Conservation (phyloP, 257 asterid genomes). For the Penstemon eatonii region DNA sequence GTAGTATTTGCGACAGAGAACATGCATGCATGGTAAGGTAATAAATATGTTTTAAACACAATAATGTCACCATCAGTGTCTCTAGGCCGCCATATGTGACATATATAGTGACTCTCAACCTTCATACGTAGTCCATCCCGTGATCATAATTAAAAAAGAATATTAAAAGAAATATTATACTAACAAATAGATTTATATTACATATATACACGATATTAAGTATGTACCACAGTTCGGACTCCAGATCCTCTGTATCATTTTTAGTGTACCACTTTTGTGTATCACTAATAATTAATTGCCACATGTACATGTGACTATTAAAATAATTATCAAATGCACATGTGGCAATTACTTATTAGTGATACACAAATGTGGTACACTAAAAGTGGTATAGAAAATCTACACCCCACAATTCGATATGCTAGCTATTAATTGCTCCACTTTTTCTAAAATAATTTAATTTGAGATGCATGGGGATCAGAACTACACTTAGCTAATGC, state of each 20-base stretch:
- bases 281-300: too few species aligned
- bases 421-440: neutral
- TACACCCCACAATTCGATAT: neutral
- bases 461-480: neutral
- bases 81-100: constrained; percentile 33
- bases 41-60: constrained; percentile 25
- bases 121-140: constrained; percentile 51
- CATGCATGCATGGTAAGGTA: constrained; percentile 35
- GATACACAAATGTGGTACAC: too few species aligned
- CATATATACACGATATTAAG: constrained; percentile 24
- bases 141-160: constrained; percentile 36
- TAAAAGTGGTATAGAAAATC: too few species aligned
- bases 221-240: too few species aligned
- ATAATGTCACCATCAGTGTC: constrained; percentile 41
- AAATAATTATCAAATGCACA: too few species aligned
- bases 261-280: too few species aligned
- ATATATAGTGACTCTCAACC: constrained; percentile 31
- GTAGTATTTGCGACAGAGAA: constrained; percentile 46
- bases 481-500: neutral
- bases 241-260: too few species aligned
- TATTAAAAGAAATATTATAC: neutral
- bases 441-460: neutral
- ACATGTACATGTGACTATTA: too few species aligned
- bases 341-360: too few species aligned
- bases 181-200: constrained; percentile 5